Conservation (phyloP, 208 protist species). For the Wallacemonas sp. region DNA sequence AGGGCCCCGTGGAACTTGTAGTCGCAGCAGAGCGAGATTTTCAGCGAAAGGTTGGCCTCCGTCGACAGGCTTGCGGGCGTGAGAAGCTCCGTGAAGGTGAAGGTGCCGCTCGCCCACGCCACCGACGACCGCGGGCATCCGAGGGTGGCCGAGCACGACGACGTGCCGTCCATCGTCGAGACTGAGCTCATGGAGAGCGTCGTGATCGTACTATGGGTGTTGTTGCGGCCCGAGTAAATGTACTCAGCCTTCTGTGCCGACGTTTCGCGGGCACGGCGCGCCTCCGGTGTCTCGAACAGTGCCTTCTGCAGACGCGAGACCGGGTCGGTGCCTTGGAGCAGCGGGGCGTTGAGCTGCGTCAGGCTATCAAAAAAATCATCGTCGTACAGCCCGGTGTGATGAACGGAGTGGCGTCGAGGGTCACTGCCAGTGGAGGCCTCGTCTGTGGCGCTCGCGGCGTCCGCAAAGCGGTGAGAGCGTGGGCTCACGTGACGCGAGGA, state of each 20-base stretch:
- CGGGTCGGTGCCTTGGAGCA: not conserved
- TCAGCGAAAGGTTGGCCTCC: conserved; percentile 49
- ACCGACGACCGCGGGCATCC: conserved; percentile 79
- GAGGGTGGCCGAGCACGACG: conserved; percentile 31
- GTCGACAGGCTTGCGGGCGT: conserved; percentile 60
- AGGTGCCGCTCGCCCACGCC: conserved; percentile 81
- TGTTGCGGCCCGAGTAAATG: not conserved
- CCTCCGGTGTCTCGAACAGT: not conserved
- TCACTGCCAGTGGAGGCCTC: not conserved
- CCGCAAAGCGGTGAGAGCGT: too few species aligned
- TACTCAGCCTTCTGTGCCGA: not conserved
- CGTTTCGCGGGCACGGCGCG: not conserved
- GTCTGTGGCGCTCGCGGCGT: too few species aligned
- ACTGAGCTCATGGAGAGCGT: conserved; percentile 8
- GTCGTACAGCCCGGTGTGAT: not conserved
- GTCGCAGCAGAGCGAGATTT: conserved; percentile 79
- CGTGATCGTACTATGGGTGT: not conserved
- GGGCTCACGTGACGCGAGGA: too few species aligned
- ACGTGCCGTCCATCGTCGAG: conserved; percentile 3
- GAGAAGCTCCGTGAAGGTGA: conserved; percentile 53
- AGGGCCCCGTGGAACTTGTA: conserved; percentile 71
- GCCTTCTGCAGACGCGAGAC: not conserved
- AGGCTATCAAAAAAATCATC: conserved; percentile 1
- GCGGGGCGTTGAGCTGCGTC: not conserved
- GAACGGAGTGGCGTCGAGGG: not conserved